These are phyloP conservation scores for Galerina marginata DNA, from an alignment of 768 basidiomycete genomes.

Conservation along the genomic window DNA sequence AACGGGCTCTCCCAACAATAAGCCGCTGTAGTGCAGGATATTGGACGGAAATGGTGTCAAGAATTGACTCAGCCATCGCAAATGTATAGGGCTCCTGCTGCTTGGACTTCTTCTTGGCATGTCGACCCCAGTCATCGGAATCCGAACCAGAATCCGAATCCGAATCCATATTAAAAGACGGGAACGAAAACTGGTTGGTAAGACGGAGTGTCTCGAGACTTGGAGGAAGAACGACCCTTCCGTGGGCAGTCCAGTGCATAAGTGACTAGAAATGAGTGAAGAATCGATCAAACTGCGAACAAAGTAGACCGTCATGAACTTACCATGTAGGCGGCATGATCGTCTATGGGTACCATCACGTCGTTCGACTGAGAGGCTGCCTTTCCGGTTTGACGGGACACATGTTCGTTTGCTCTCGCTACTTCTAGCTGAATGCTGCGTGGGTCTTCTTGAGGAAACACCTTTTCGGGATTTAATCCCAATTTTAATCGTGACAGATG, in stretches of 20 bases:
- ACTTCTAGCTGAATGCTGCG: no score
- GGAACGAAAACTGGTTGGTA: not conserved
- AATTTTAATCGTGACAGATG: no score
- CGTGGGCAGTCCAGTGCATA: not conserved
- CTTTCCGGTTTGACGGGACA: no score
- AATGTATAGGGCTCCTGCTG: not conserved
- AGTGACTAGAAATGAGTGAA: not conserved
- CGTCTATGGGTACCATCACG: no score
- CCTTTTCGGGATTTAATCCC: no score
- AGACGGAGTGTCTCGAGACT: not conserved
- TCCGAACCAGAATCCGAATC: no score
- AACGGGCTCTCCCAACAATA: not conserved
- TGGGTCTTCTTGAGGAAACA: no score
- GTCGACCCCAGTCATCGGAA: not conserved
- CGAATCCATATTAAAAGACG: not conserved
- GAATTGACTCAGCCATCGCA: not conserved
- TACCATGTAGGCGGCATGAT: no score
- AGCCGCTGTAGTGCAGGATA: not conserved
- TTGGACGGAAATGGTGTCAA: not conserved
- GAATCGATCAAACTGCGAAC: no score
- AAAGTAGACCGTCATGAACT: no score
- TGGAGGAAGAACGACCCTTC: not conserved
- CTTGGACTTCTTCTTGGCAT: not conserved
- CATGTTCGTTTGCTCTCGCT: no score
- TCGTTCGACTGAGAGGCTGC: no score